A percentile compares a stretch with the other conserved stretches of the same genome.
These are phyloP conservation scores for Elsinoe arachidis DNA, from an alignment of 2,329 filamentous ascomycete species.

Conservation along the genomic window DNA sequence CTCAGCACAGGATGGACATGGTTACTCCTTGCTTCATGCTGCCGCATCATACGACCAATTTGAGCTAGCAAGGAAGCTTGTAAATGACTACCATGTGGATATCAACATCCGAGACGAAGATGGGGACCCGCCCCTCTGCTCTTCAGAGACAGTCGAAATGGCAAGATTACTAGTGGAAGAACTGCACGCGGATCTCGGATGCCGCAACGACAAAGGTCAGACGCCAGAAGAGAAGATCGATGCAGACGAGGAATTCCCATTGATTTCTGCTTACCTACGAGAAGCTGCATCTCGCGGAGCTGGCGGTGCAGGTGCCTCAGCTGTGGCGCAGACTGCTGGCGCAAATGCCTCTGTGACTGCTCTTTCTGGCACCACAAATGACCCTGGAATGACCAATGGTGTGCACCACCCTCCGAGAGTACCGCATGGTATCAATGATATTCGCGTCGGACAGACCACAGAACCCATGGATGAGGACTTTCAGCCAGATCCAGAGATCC, in stretches of 20 bases:
- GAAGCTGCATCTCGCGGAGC: slow-evolving; percentile 20
- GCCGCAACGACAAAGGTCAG: slow-evolving; percentile 63
- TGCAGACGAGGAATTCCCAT: slow-evolving; percentile 67
- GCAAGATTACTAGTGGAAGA: slow-evolving; percentile 77
- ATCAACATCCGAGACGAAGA: slow-evolving; percentile 83
- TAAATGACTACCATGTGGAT: slow-evolving; percentile 67
- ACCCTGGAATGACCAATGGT: slow-evolving; percentile 19
- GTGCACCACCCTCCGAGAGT: slow-evolving; percentile 49
- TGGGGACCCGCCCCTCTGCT: slow-evolving; percentile 87
- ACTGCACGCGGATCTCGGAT: slow-evolving; percentile 57
- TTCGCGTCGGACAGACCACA: slow-evolving; percentile 69
- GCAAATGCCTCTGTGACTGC: slow-evolving; percentile 19
- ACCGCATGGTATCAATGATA: slow-evolving; percentile 60
- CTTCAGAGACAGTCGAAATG: slow-evolving; percentile 71
- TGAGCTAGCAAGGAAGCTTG: slow-evolving; percentile 65
- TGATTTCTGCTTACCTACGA: slow-evolving; percentile 64
- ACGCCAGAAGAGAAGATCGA: slow-evolving; percentile 75
- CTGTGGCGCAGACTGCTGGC: slow-evolving; percentile 23
- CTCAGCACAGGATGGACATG: slow-evolving; percentile 73
- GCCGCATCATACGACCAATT: slow-evolving; percentile 87
- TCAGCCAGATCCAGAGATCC: slow-evolving; percentile 70
- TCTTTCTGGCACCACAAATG: slow-evolving; percentile 27
- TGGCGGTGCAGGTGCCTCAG: slow-evolving; percentile 22
- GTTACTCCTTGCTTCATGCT: slow-evolving; percentile 90
- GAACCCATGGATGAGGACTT: slow-evolving; percentile 50